Base-by-base conservation (phyloP, 352 stramenopile species). In the Phytophthora podocarpi region DNA sequence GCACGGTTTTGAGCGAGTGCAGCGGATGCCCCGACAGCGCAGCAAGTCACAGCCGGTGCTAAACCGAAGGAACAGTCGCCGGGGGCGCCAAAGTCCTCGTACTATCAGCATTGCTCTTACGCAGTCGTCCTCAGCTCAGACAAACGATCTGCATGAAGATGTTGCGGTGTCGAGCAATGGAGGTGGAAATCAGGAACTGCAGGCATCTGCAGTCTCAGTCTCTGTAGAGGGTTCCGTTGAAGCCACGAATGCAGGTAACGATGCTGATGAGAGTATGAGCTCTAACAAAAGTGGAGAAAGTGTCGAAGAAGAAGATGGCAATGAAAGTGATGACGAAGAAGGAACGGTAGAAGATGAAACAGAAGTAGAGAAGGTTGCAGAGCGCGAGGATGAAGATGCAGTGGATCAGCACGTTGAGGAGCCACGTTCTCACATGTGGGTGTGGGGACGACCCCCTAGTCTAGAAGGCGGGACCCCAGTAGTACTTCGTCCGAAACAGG, bases 361-460 rank as follows among this genome's bases (percentile, higher is more conserved):
- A 13, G 28, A 66, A 31, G 28, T 48, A 32, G 50, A 46, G 16
- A 45, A 43, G 15, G 9, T 26, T 26, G 13, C 4, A 9, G 48
- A 59, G 13, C n/a, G 40, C 5, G 27, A 49, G 15, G 31, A 36
- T 15, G 42, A 58, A 45, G 27, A 45, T 18, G 28, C 8, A 24
- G 2, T 10, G 18, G 12, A 27, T 13, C 27, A 69, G 16, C 34
- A 48, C 11, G 37, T 58, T 21, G 56, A 74, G n/a, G 70, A 78
- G 16, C 49, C 56, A 7, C 52, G 32, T 4, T 80, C 72, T 10
- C 61, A 56, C 18, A 67, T 93, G 31, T 95, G 74, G 66, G 69
- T 93, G 11, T 95, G 85, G 85, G 85, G 85, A 0, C 81, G 85
- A 0, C 65, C 78, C 2, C 85, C 85, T 28, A 85, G 70, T 21